Base-by-base conservation (phyloP, 1,284 basidiomycete genomes). In the Leccinum subrobustum region DNA sequence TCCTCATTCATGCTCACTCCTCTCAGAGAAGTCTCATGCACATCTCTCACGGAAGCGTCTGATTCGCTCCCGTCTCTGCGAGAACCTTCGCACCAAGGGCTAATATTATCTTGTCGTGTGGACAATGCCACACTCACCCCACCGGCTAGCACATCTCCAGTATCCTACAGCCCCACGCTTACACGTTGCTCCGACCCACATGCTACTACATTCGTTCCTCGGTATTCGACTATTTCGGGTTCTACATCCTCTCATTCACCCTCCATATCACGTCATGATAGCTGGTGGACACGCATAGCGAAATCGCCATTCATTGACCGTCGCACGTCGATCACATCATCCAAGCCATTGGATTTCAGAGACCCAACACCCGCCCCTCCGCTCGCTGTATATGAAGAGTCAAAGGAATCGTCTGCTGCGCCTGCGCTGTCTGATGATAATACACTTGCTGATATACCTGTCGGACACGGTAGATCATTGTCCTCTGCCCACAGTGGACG, bases 321-420 rank as follows among this genome's bases (percentile, higher is more conserved):
- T 53, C 73, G 73, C 14, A 63, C 72, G 31, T 70, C 72, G 27
- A 70, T 74, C 52, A 70, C 50, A 76, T 82, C 62, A 84, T 83
- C 64, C 79, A 82, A 65, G 76, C 81, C 2, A 76, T 61, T 82
- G 14, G 85, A 88, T 29, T 83, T 91, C 70, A 82, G 88, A 44
- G 90, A 92, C 71, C 89, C 89, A 1, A 86, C 85, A 62, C 87
- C 89, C 1, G 82, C 82, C 5, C 89, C 90, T 2, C 78, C 79
- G 11, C 77, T 91, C 12, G 73, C 77, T 25, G 73, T 82, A 2
- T 86, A 88, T 63, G 81, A 84, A 60, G 85, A 89, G 67, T 76
- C 74, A 23, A 72, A 69, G n/a, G 64, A 75, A 44, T 73, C 78
- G 14, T 72, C 76, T 9, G 70, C 70, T 3, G 71, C 76, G n/a